A percentile compares a stretch with the other conserved stretches of the same genome.
phyloP scores from a whole-genome alignment of 2,329 filamentous ascomycete species.

The Ophiostoma tasmaniense region DNA sequence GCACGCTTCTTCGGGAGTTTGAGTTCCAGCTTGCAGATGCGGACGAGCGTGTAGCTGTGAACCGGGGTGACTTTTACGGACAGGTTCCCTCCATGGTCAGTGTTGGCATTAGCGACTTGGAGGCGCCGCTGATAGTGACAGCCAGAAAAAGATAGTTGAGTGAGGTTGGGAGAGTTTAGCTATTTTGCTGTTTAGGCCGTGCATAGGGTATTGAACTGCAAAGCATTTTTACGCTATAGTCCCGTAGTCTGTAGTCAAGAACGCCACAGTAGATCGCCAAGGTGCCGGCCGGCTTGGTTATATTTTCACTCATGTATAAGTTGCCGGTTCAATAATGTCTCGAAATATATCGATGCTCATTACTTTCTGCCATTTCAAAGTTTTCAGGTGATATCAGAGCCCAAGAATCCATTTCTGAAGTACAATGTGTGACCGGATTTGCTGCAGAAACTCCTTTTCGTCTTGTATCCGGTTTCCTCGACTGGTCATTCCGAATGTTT shows the following conservation, averaged over 20 bases:
- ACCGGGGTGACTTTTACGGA: slow-evolving; percentile 14
- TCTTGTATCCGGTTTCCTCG: not conserved
- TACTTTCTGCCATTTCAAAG: too few relatives aligned
- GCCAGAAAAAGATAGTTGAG: not conserved
- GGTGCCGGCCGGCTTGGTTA: not conserved
- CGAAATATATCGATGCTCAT: too few relatives aligned
- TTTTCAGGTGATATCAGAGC: not conserved
- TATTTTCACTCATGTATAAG: not conserved
- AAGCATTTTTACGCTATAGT: not conserved
- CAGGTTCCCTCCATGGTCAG: slow-evolving; percentile 18
- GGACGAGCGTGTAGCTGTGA: slow-evolving; percentile 13
- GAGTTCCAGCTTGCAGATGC: slow-evolving; percentile 26
- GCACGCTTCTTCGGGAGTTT: slow-evolving; percentile 27
- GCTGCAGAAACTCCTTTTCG: not conserved
- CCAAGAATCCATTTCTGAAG: too few relatives aligned
- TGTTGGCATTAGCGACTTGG: slow-evolving; percentile 21
- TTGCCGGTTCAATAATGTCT: not conserved
- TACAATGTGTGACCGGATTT: not conserved
- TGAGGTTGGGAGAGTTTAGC: not conserved
- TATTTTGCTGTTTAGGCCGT: not conserved
- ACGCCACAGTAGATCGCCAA: not conserved
- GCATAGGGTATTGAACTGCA: too few relatives aligned
- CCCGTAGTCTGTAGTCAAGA: not conserved
- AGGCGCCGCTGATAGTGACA: slow-evolving; percentile 14
- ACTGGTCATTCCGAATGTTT: not conserved